Evolutionary conservation across 176 grass and related monocot species (phyloP).

Genomic region (Urochloa ruziziensis): DNA sequence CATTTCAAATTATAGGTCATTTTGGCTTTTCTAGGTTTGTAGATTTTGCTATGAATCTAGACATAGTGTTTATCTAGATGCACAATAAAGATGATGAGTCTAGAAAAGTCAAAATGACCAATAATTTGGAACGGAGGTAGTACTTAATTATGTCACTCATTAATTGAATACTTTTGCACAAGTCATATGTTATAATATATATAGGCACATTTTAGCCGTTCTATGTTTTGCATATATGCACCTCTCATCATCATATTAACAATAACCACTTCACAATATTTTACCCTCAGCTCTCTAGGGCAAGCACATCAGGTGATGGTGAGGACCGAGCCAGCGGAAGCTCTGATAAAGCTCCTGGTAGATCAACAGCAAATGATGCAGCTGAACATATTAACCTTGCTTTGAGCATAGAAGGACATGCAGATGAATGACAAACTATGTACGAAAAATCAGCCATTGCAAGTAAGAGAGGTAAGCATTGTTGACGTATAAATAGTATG

Average conservation of each 20-base stretch:
- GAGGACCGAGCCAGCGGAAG: neutral
- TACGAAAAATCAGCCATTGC: neutral
- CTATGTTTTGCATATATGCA: neutral
- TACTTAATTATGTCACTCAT: neutral
- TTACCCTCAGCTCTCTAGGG: neutral
- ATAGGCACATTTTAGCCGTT: neutral
- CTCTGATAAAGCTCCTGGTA: neutral
- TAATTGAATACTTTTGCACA: neutral
- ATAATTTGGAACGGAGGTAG: too few species aligned
- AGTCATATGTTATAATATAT: neutral
- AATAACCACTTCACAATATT: neutral
- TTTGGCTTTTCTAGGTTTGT: too few species aligned
- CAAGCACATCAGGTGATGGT: neutral
- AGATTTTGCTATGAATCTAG: too few species aligned
- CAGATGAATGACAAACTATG: neutral
- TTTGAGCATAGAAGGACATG: neutral
- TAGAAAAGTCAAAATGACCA: too few species aligned
- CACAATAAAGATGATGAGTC: too few species aligned
- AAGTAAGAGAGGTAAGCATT: neutral
- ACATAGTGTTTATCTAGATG: too few species aligned
- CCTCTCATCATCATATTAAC: neutral
- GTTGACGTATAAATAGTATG: neutral
- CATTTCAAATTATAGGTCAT: too few species aligned
- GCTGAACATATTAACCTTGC: constrained; percentile 4
- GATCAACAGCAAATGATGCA: neutral